phyloP scores from a whole-genome alignment of 2,329 filamentous ascomycete genomes.

The Massarina eburnea region DNA sequence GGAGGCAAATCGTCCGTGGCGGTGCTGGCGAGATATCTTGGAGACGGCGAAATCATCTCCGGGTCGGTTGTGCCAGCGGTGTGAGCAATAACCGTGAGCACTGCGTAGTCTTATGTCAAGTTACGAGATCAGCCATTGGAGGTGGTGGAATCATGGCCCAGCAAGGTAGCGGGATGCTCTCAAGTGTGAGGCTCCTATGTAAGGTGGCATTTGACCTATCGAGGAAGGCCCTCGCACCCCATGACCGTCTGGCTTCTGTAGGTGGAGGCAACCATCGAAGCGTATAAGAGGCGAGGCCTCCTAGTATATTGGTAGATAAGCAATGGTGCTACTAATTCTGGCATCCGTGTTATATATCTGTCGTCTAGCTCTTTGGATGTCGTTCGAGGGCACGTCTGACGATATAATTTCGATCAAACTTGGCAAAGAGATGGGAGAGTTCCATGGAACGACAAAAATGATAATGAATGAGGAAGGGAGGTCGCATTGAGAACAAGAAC shows the following conservation, averaged over 20 bases:
- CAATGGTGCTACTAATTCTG: neutral
- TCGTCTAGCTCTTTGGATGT: too few species aligned
- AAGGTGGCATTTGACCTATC: neutral
- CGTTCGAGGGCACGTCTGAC: too few species aligned
- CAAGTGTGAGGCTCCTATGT: neutral
- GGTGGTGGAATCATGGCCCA: neutral
- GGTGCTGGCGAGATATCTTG: neutral
- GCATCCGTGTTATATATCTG: too few species aligned
- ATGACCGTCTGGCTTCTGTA: too few species aligned
- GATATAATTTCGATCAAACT: too few species aligned
- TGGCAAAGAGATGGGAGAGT: neutral
- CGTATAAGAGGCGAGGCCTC: neutral
- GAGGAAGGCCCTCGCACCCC: neutral
- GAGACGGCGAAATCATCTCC: neutral
- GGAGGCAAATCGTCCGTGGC: neutral
- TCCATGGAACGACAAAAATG: neutral
- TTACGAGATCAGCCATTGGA: neutral
- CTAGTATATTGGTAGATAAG: neutral
- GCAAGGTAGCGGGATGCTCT: neutral
- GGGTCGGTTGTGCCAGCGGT: neutral
- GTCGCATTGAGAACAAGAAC: neutral
- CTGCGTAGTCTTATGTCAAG: neutral
- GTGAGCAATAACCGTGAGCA: neutral
- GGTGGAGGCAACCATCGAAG: neutral
- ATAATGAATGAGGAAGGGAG: neutral